Percentiles rank a stretch among this genome's conserved stretches.
These are phyloP conservation scores for Metarhizium sp. DNA, from an alignment of 2,329 filamentous ascomycete species.

Conservation along the genomic window DNA sequence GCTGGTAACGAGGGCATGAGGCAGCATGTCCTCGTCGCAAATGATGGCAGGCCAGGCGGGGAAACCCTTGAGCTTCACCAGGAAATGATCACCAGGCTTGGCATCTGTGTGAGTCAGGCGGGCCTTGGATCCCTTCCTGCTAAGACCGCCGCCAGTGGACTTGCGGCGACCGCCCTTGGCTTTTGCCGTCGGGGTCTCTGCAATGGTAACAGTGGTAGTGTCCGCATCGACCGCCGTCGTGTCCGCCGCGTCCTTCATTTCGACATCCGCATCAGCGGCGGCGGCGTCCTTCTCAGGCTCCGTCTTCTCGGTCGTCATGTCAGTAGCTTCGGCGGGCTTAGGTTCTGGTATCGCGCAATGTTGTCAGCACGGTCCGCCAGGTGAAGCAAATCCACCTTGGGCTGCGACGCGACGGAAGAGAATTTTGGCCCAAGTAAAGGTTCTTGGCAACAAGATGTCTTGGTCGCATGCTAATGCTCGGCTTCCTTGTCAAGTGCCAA, in stretches of 20 bases:
- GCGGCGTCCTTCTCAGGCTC: conserved; percentile 16
- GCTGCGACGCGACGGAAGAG: neutral
- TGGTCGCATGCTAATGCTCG: neutral
- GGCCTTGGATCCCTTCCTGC: conserved; percentile 72
- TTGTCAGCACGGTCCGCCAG: conserved; percentile 6
- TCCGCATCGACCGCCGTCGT: conserved; percentile 3
- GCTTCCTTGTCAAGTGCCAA: conserved; percentile 1
- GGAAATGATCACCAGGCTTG: conserved; percentile 83
- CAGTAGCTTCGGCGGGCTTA: conserved; percentile 11
- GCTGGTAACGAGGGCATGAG: conserved; percentile 61
- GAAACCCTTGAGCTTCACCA: conserved; percentile 89
- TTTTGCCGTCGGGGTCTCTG: conserved; percentile 22
- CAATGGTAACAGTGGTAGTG: conserved; percentile 14
- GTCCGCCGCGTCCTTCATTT: conserved; percentile 36
- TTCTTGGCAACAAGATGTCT: neutral
- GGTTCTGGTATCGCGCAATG: conserved; percentile 14
- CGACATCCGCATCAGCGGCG: conserved; percentile 34
- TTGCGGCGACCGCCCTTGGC: conserved; percentile 61
- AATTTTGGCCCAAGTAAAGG: neutral
- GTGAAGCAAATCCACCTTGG: conserved; percentile 3
- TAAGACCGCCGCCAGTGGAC: conserved; percentile 66
- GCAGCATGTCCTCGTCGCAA: conserved; percentile 90
- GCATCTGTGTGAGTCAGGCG: conserved; percentile 67
- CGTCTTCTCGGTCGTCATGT: conserved; percentile 19
- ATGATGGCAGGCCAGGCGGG: conserved; percentile 92